Evolutionary conservation across 331 rosid genomes (phyloP), one percentile per base, ranked within the genome.

Genomic region (Malus hybrid): DNA sequence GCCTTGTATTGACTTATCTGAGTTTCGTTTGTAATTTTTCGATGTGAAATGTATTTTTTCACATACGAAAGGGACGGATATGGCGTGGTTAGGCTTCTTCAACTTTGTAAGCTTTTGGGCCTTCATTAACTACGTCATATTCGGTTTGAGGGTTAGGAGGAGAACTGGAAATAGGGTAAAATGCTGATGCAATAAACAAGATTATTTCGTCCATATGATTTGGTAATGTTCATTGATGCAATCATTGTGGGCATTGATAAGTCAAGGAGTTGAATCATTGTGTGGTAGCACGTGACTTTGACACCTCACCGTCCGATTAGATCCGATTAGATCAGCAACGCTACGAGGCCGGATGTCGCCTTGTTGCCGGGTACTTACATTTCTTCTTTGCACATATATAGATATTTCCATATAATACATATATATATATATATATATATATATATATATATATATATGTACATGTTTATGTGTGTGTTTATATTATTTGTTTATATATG

Each of bases 341-440:
- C 13, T 93, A 93, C 86, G 95, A 93, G 83, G 76, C 81, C 57
- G 98, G 98, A 34, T 89, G 83, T 87, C 98, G 98, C 78, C 98
- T 93, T 77, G 89, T 93, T 52, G 89, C 98, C 18, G 98, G 98
- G 98, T 93, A 88, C 70, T n/a, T 42, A 53, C 34, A 39, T 73
- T 16, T 55, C 74, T 7, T 66, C 67, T 75, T 15, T 52, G 15
- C 16, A 18, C 2, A 10, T 55, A 20, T 58, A 10, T 10, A 42
- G 14, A 42, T 42, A 58, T 58, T 58, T 0, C 3, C 10, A 22
- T 22, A 58, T 9, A 58, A 20, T 7, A 56, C 26, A 56, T n/a
- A 57, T 34, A 32, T 34, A 24, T 24, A 24, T 24, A 24, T 24
- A n/a, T n/a, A n/a, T n/a, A n/a, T n/a, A n/a, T n/a, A n/a, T n/a